phyloP scores from a whole-genome alignment of 352 stramenopile species.

The Globisporangium nagaii region DNA sequence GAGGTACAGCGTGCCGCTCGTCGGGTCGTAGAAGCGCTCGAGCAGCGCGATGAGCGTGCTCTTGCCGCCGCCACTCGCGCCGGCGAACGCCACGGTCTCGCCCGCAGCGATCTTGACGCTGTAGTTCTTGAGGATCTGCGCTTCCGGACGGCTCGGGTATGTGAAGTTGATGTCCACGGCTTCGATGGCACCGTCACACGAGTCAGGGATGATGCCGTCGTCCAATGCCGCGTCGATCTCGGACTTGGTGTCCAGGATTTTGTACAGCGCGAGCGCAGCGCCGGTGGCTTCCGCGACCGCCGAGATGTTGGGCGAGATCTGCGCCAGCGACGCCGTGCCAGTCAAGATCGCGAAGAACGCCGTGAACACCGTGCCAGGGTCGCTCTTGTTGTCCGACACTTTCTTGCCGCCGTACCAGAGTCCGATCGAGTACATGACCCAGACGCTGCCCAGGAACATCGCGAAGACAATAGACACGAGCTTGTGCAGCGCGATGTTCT shows the following conservation, averaged over 20 bases:
- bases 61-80: constrained; percentile 2
- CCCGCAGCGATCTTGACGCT: constrained; percentile 21
- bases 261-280: constrained; percentile 35
- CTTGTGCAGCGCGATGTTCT: constrained; percentile 17
- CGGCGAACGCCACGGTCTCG: constrained; percentile 15
- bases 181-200: constrained; percentile 25
- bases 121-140: constrained; percentile 21
- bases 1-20: neutral
- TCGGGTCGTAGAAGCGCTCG: constrained; percentile 8
- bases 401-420: constrained; percentile 53
- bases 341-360: constrained; percentile 54
- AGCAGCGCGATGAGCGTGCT: constrained; percentile 4
- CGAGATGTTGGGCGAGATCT: constrained; percentile 48
- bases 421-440: constrained; percentile 41
- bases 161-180: constrained; percentile 52
- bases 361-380: constrained; percentile 36
- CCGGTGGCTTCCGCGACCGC: constrained; percentile 44
- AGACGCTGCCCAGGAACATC: constrained; percentile 26
- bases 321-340: constrained; percentile 30
- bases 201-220: constrained; percentile 15
- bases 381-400: constrained; percentile 19
- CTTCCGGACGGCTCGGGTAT: constrained; percentile 54
- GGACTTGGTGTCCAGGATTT: constrained; percentile 45
- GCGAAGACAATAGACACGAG: constrained; percentile 15
- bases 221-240: constrained; percentile 37